Evolutionary conservation across 1,284 basidiomycete genomes (phyloP).

Genomic region (Microbotryum violaceum): DNA sequence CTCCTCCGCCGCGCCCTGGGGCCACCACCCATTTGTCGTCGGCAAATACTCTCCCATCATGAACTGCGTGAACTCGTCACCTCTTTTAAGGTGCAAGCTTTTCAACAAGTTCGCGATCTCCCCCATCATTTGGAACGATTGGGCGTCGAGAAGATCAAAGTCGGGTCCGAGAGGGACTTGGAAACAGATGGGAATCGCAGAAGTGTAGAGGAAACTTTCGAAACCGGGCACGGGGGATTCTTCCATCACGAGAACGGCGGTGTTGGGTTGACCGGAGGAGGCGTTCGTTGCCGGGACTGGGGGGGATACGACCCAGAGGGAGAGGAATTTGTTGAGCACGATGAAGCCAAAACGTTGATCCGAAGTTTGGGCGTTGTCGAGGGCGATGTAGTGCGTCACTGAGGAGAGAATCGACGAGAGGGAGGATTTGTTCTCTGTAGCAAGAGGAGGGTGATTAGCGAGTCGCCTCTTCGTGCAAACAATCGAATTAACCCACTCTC

Average conservation of each 20-base stretch:
- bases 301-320: constrained; percentile 59
- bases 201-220: constrained; percentile 85
- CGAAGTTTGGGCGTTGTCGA: constrained; percentile 56
- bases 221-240: constrained; percentile 70
- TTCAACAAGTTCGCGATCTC: constrained; percentile 83
- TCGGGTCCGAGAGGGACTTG: constrained; percentile 66
- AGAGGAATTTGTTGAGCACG: constrained; percentile 63
- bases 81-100: constrained; percentile 65
- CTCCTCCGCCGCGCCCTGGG: constrained; percentile 64
- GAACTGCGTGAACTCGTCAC: constrained; percentile 75
- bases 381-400: constrained; percentile 56
- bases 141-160: constrained; percentile 84
- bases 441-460: constrained; percentile 10
- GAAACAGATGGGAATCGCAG: constrained; percentile 74
- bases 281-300: constrained; percentile 8
- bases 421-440: constrained; percentile 66
- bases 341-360: constrained; percentile 74
- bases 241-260: constrained; percentile 28
- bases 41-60: constrained; percentile 75
- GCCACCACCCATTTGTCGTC: constrained; percentile 64
- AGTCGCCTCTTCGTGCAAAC: constrained; percentile 10
- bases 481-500: constrained; percentile 54
- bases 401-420: constrained; percentile 69
- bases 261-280: constrained; percentile 26
- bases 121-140: constrained; percentile 69